phyloP scores from a whole-genome alignment of 805 yeast species.

The Nakazawaea laoshanensis region DNA sequence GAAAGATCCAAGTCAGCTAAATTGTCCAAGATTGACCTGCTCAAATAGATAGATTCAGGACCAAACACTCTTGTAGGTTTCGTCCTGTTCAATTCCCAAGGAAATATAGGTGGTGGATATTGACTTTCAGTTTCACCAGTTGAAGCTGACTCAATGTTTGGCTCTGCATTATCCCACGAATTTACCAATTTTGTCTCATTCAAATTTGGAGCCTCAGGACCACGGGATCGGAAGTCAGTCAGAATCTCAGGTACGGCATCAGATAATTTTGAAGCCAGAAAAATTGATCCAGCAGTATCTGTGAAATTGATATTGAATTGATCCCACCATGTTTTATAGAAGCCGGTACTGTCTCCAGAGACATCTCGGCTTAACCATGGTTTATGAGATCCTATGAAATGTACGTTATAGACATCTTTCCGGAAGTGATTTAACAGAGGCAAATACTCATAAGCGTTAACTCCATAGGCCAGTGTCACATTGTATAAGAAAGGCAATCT shows the following conservation, averaged over 20 bases:
- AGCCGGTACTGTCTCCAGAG: constrained; percentile 12
- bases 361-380: constrained; percentile 37
- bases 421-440: constrained; percentile 22
- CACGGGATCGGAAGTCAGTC: constrained; percentile 6
- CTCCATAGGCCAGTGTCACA: constrained; percentile 45
- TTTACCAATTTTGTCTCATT: constrained; percentile 16
- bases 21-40: constrained; percentile 1
- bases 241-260: neutral
- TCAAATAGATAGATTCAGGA: constrained; percentile 4
- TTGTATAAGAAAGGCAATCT: constrained; percentile 75
- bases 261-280: constrained; percentile 9
- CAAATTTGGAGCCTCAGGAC: constrained; percentile 26
- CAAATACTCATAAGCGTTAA: constrained; percentile 20
- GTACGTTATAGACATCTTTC: constrained; percentile 41
- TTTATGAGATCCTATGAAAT: constrained; percentile 57
- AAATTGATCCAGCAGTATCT: constrained; percentile 13
- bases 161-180: constrained; percentile 14
- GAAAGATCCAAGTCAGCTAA: constrained; percentile 16
- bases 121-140: constrained; percentile 15
- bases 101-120: constrained; percentile 25
- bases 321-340: constrained; percentile 23
- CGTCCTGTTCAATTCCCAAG: constrained; percentile 21
- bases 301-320: constrained; percentile 14
- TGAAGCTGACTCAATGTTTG: neutral
- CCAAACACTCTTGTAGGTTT: constrained; percentile 7